A percentile compares a stretch with the other conserved stretches of the same genome.
Conservation (phyloP, 106 monocot genomes). For the Alisma plantagoaquatica region DNA sequence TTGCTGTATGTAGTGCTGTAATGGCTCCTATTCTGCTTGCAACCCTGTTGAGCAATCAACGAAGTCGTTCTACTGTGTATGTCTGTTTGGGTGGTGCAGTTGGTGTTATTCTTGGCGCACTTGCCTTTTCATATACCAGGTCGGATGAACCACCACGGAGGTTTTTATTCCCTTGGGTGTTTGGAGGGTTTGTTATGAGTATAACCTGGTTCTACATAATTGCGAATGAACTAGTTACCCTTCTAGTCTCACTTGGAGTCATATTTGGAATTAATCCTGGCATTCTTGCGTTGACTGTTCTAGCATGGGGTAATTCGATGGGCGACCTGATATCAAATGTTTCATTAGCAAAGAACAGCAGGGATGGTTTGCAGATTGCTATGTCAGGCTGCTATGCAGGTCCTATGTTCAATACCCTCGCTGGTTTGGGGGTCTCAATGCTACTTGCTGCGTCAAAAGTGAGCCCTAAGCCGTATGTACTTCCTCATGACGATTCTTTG, state of each 20-base stretch:
- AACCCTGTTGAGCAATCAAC: constrained; percentile 43
- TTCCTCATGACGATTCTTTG: constrained; percentile 57
- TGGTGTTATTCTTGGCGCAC: constrained; percentile 31
- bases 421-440: constrained; percentile 80
- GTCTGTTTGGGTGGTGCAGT: constrained; percentile 36
- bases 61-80: constrained; percentile 7
- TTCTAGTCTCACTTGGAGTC: constrained; percentile 66
- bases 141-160: constrained; percentile 52
- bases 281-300: constrained; percentile 81
- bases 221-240: constrained; percentile 81
- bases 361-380: constrained; percentile 89
- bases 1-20: constrained; percentile 54
- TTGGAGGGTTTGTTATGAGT: constrained; percentile 92
- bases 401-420: constrained; percentile 94
- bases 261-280: constrained; percentile 81
- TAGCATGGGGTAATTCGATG: constrained; percentile 99
- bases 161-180: constrained; percentile 87
- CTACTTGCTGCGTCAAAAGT: constrained; percentile 58
- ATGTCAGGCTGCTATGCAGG: constrained; percentile 99
- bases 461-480: constrained; percentile 35
- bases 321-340: constrained; percentile 93
- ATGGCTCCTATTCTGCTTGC: constrained; percentile 75
- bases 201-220: constrained; percentile 90
- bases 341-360: constrained; percentile 67
- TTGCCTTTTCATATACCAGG: constrained; percentile 52